Percentiles rank a stretch among this genome's conserved stretches.
phyloP scores from a whole-genome alignment of 2,329 filamentous ascomycete species.

The Fusarium sp. region DNA sequence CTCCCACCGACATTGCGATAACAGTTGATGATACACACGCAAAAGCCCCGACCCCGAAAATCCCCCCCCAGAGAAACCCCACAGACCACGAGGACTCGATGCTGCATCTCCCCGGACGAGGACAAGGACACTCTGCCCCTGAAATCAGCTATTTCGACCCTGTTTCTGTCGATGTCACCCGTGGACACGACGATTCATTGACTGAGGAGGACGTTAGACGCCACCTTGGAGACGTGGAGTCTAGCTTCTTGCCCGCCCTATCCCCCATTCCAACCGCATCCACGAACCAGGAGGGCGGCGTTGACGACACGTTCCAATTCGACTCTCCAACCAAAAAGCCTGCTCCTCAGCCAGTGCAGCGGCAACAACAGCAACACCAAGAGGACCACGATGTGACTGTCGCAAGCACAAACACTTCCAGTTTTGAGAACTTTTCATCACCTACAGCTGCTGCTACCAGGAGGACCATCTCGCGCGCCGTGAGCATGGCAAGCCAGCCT shows the following conservation, averaged over 20 bases:
- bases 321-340: conserved; percentile 57
- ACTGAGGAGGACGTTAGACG: conserved; percentile 67
- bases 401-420: conserved; percentile 61
- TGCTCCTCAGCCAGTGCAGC: conserved; percentile 47
- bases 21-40: conserved; percentile 29
- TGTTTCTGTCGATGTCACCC: conserved; percentile 54
- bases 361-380: conserved; percentile 20
- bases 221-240: conserved; percentile 74
- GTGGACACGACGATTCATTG: conserved; percentile 60
- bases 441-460: conserved; percentile 68
- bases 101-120: conserved; percentile 36
- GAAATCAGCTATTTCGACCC: conserved; percentile 61
- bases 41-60: conserved; percentile 20
- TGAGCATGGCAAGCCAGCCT: conserved; percentile 60
- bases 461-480: conserved; percentile 65
- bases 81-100: conserved; percentile 32
- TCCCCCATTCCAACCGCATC: conserved; percentile 67
- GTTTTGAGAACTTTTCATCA: conserved; percentile 67
- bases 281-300: conserved; percentile 51
- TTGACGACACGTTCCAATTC: conserved; percentile 73
- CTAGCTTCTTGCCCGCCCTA: conserved; percentile 71
- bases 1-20: conserved; percentile 36
- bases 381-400: conserved; percentile 48
- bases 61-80: conserved; percentile 14
- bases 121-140: conserved; percentile 35